These are phyloP conservation scores for Rhododendron ferrugineum DNA, from an alignment of 148 eudicot genomes.

Conservation along the genomic window DNA sequence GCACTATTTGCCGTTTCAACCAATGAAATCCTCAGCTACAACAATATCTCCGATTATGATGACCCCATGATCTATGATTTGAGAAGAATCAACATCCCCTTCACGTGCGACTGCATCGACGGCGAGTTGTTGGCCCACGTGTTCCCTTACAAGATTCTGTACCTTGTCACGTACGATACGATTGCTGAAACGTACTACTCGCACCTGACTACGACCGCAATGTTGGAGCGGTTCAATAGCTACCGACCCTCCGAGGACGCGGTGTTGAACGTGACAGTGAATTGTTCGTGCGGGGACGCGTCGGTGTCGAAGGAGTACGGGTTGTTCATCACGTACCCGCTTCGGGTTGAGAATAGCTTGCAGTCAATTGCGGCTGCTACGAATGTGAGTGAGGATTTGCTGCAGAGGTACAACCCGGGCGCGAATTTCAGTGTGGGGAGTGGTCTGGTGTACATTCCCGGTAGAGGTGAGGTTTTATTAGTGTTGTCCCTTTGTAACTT, in stretches of 20 bases:
- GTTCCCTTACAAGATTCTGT: conserved; percentile 22
- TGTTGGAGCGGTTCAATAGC: conserved; percentile 39
- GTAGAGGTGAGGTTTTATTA: conserved; percentile 48
- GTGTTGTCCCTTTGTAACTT: too few relatives aligned
- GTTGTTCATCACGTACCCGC: conserved; percentile 66
- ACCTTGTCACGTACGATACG: conserved; percentile 34
- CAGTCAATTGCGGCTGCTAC: conserved; percentile 22
- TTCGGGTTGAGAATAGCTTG: conserved; percentile 40
- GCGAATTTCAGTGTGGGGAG: conserved; percentile 41
- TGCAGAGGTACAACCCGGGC: conserved; percentile 53
- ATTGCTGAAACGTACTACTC: conserved; percentile 37
- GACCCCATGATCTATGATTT: conserved; percentile 13
- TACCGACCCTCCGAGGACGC: conserved; percentile 25
- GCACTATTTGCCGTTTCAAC: neutral
- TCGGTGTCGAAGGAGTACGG: conserved; percentile 54
- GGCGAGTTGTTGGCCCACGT: conserved; percentile 38
- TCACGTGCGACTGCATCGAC: conserved; percentile 48
- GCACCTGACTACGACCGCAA: conserved; percentile 43
- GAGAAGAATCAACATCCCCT: conserved; percentile 44
- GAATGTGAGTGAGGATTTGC: conserved; percentile 32
- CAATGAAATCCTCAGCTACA: conserved; percentile 30
- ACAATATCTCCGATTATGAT: neutral
- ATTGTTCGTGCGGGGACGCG: conserved; percentile 65
- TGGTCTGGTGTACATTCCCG: conserved; percentile 64
- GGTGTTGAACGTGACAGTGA: conserved; percentile 48